Conservation (phyloP, 768 basidiomycete genomes). For the Mycena latifolia region DNA sequence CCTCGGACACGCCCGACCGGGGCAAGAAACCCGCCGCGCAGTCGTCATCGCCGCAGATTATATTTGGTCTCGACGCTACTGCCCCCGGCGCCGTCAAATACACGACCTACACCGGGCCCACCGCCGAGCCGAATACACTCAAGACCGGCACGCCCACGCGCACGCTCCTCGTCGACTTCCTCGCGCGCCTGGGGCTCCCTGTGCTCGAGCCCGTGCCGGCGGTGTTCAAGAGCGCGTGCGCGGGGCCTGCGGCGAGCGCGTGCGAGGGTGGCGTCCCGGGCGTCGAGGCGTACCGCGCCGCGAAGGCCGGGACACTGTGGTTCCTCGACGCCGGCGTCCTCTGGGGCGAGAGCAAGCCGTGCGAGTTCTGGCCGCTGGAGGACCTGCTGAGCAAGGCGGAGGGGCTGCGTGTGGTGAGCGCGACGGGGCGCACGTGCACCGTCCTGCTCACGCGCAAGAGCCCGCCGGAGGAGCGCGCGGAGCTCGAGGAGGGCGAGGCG, state of each 20-base stretch:
- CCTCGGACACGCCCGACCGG: conserved; percentile 65
- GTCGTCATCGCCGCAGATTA: conserved; percentile 63
- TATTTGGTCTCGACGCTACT: conserved; percentile 78
- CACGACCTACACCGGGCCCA: conserved; percentile 50
- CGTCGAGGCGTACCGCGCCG: conserved; percentile 77
- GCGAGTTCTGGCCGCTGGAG: conserved; percentile 79
- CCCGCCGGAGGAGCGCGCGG: conserved; percentile 43
- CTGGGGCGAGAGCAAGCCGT: conserved; percentile 82
- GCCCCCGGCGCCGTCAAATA: conserved; percentile 59
- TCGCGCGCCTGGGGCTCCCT: conserved; percentile 59
- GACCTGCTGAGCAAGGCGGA: conserved; percentile 65
- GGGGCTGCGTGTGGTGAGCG: conserved; percentile 67
- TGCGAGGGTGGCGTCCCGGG: conserved; percentile 65
- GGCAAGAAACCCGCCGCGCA: conserved; percentile 51
- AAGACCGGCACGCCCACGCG: conserved; percentile 68
- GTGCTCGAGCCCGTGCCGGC: conserved; percentile 61
- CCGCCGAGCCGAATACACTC: conserved; percentile 46
- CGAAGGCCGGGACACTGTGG: conserved; percentile 79
- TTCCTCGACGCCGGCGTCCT: conserved; percentile 77
- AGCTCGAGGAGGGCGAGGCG: conserved; percentile 54
- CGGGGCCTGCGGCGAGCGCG: conserved; percentile 51
- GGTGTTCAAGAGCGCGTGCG: conserved; percentile 69
- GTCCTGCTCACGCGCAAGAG: conserved; percentile 63
- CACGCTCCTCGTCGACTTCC: conserved; percentile 62
- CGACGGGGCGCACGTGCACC: conserved; percentile 76